These are phyloP conservation scores for Oemleria cerasiformis DNA, from an alignment of 306 rosid species.

Conservation along the genomic window DNA sequence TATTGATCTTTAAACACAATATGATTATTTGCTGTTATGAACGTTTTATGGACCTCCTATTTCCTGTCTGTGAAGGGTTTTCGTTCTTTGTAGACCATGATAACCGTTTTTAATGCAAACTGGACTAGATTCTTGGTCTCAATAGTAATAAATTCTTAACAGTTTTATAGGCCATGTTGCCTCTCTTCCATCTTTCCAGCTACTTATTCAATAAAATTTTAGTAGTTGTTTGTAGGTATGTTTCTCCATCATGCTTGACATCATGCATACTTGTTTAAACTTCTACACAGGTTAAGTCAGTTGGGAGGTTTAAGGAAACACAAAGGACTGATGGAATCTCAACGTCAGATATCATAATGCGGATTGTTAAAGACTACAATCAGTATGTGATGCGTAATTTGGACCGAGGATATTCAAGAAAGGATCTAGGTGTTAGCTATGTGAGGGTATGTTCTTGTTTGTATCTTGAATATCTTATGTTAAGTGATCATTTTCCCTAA, in stretches of 20 bases:
- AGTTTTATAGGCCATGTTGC: background rate
- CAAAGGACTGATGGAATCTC: constrained; percentile 91
- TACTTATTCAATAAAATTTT: background rate
- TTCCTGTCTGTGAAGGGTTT: background rate
- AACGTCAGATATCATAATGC: constrained; percentile 92
- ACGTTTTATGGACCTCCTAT: background rate
- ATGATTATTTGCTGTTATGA: background rate
- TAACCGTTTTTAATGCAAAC: background rate
- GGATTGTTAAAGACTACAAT: constrained; percentile 95
- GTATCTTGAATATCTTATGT: constrained; percentile 8
- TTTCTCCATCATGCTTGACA: background rate
- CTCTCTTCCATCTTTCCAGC: background rate
- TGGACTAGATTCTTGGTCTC: background rate
- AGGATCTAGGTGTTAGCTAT: constrained; percentile 96
- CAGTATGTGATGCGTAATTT: constrained; percentile 92
- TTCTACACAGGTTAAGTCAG: constrained; percentile 60
- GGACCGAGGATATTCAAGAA: constrained; percentile 95
- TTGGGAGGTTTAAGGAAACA: constrained; percentile 93
- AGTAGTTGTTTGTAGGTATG: background rate
- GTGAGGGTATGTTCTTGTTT: constrained; percentile 64
- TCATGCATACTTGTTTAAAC: background rate
- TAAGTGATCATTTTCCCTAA: background rate
- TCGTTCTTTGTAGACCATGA: background rate
- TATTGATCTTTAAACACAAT: background rate
- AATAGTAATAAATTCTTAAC: background rate